These are phyloP conservation scores for Hemileccinum rubropunctum DNA, from an alignment of 768 basidiomycete species.

Conservation along the genomic window DNA sequence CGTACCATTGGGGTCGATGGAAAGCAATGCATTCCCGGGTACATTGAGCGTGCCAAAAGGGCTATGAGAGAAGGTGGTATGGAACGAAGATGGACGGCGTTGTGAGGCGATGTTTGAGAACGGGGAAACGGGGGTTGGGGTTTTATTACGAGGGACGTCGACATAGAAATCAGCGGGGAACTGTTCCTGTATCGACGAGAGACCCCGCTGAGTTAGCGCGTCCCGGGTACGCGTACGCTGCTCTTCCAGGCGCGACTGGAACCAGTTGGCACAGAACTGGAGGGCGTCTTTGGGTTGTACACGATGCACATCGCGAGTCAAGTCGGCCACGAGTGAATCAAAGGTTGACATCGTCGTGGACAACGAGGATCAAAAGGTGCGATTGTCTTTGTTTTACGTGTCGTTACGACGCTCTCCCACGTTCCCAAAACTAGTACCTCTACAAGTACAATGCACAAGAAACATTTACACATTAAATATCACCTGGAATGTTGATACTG, in stretches of 20 bases:
- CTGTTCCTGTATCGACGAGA: conserved; percentile 47
- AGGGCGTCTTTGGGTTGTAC: conserved; percentile 88
- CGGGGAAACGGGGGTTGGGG: conserved; percentile 50
- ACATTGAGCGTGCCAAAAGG: conserved; percentile 81
- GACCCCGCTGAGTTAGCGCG: conserved; percentile 46
- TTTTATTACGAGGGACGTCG: conserved; percentile 39
- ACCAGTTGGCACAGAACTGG: conserved; percentile 94
- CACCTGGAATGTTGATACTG: conserved; percentile 34
- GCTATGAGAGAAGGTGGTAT: conserved; percentile 52
- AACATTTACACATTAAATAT: neutral
- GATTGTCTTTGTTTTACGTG: conserved; percentile 6
- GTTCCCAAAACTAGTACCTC: conserved; percentile 18
- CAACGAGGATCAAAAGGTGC: conserved; percentile 8
- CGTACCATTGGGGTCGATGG: conserved; percentile 39
- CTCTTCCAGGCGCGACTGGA: conserved; percentile 83
- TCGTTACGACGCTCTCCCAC: conserved; percentile 20
- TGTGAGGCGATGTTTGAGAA: conserved; percentile 48
- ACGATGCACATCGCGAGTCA: conserved; percentile 81
- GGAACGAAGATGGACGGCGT: conserved; percentile 54
- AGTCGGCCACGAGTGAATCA: conserved; percentile 76
- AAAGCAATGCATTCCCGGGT: conserved; percentile 74
- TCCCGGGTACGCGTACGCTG: conserved; percentile 76
- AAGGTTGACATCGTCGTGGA: conserved; percentile 59
- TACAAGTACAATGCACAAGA: too few relatives aligned
- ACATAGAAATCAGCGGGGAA: conserved; percentile 58